Evolutionary conservation across 2,329 filamentous ascomycete species (phyloP).

Genomic region (Fusarium sp.): DNA sequence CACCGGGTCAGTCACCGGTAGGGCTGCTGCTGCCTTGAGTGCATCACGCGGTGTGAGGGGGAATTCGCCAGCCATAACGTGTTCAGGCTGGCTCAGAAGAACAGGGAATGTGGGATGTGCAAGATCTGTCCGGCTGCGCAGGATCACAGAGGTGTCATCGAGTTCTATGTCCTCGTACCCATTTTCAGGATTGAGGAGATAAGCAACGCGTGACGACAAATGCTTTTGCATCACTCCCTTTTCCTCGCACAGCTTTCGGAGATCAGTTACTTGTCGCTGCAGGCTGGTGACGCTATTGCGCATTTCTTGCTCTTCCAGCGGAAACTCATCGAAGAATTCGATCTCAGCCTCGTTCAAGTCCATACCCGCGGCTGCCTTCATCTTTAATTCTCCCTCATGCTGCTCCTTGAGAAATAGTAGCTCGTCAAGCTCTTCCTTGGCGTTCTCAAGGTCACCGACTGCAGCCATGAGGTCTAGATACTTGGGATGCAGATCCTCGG

Average conservation of each 20-base stretch:
- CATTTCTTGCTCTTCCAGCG: slow-evolving; percentile 49
- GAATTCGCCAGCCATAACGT: slow-evolving; percentile 52
- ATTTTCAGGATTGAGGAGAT: slow-evolving; percentile 52
- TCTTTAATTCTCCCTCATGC: slow-evolving; percentile 51
- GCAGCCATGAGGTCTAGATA: slow-evolving; percentile 57
- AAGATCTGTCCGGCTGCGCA: slow-evolving; percentile 43
- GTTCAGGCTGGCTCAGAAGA: slow-evolving; percentile 60
- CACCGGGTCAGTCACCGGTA: slow-evolving; percentile 50
- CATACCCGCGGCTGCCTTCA: slow-evolving; percentile 45
- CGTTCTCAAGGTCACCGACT: slow-evolving; percentile 58
- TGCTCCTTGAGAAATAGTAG: slow-evolving; percentile 53
- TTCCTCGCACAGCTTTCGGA: slow-evolving; percentile 55
- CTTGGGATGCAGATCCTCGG: slow-evolving; percentile 58
- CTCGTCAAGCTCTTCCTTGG: slow-evolving; percentile 59
- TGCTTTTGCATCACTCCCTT: slow-evolving; percentile 57
- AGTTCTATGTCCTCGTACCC: slow-evolving; percentile 57
- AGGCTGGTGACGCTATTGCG: slow-evolving; percentile 48
- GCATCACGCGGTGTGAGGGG: slow-evolving; percentile 56
- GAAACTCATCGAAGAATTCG: slow-evolving; percentile 58
- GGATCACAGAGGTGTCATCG: slow-evolving; percentile 42
- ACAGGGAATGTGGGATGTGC: slow-evolving; percentile 56
- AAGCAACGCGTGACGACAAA: slow-evolving; percentile 52
- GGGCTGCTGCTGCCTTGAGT: slow-evolving; percentile 51
- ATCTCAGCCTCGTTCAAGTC: slow-evolving; percentile 51
- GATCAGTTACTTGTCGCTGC: slow-evolving; percentile 46